phyloP scores from a whole-genome alignment of 805 yeast genomes.

The Myxozyma monticola region DNA sequence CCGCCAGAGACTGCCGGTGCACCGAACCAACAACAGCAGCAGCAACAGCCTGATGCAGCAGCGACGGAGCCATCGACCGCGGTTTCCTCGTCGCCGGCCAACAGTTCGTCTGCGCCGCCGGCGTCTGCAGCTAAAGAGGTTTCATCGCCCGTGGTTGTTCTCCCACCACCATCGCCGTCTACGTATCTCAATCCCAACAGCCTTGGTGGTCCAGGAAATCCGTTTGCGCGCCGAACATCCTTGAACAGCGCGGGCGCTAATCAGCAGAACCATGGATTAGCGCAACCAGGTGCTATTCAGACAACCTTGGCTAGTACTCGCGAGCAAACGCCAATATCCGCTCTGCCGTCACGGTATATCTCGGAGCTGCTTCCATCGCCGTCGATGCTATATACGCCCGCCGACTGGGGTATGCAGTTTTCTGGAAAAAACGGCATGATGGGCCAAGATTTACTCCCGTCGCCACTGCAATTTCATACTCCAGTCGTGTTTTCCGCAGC shows the following conservation, averaged over 20 bases:
- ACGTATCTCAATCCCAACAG: conserved; percentile 33
- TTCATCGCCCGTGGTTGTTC: conserved; percentile 35
- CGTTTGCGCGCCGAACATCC: conserved; percentile 35
- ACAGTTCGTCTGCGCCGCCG: conserved; percentile 18
- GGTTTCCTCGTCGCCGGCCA: conserved; percentile 12
- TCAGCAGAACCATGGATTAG: not conserved
- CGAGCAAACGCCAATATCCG: conserved; percentile 69
- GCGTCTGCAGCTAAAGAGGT: conserved; percentile 28
- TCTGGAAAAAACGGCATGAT: conserved; percentile 14
- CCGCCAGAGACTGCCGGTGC: conserved; percentile 33
- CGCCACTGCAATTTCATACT: conserved; percentile 36
- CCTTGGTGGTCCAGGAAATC: conserved; percentile 40
- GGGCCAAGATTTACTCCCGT: conserved; percentile 34
- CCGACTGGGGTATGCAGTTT: conserved; percentile 27
- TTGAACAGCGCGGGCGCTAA: conserved; percentile 1
- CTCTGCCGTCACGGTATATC: conserved; percentile 69
- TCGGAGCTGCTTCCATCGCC: conserved; percentile 80
- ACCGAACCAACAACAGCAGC: conserved; percentile 12
- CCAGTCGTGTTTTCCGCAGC: conserved; percentile 33
- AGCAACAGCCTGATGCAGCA: conserved; percentile 1
- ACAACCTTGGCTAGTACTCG: conserved; percentile 37
- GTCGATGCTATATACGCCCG: conserved; percentile 58
- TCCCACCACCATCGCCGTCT: conserved; percentile 42
- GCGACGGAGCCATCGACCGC: conserved; percentile 16
- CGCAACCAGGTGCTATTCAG: not conserved